A percentile compares a stretch with the other conserved stretches of the same genome.
These are phyloP conservation scores for Solanum chaucha DNA, from an alignment of 257 asterid genomes.

Conservation along the genomic window DNA sequence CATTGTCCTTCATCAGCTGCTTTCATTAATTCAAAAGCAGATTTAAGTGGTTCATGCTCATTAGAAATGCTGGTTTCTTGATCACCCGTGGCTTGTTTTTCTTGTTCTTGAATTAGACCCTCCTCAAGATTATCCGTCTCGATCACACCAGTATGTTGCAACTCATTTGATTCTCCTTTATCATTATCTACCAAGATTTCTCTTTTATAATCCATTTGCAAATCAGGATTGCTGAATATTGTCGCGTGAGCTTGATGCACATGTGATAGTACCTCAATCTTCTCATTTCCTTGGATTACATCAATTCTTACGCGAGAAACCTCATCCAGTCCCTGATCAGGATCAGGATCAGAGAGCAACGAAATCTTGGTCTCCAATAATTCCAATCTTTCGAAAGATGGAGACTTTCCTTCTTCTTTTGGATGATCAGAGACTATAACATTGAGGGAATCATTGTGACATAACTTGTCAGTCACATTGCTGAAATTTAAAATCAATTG, in stretches of 20 bases:
- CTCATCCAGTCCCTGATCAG: not conserved
- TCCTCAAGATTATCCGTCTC: not conserved
- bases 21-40: not conserved
- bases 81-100: not conserved
- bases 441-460: not conserved
- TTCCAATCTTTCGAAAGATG: not conserved
- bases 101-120: not conserved
- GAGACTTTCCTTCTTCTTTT: not conserved
- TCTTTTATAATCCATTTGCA: not conserved
- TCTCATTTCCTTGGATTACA: not conserved
- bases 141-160: not conserved
- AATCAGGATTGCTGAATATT: not conserved
- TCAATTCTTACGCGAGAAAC: not conserved
- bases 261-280: not conserved
- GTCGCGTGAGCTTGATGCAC: not conserved
- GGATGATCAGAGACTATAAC: not conserved
- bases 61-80: not conserved
- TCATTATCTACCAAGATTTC: not conserved
- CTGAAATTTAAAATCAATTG: not conserved
- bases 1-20: not conserved
- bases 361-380: not conserved
- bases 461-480: not conserved
- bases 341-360: not conserved
- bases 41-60: not conserved
- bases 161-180: conserved; percentile 9